phyloP scores from a whole-genome alignment of 371 early-diverging fungal species.

The Lichtheimia ornata region DNA sequence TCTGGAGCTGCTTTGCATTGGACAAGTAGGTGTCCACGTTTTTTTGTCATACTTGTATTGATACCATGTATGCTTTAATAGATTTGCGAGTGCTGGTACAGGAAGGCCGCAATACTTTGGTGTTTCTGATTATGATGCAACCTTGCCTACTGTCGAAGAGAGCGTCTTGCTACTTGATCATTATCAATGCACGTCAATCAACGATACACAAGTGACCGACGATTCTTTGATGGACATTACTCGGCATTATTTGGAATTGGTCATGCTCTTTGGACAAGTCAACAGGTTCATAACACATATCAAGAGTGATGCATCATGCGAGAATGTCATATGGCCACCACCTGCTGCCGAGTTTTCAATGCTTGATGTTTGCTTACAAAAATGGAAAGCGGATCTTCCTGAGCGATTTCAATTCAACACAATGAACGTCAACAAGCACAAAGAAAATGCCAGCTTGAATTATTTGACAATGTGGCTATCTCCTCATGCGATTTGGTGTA shows the following conservation, averaged over 20 bases:
- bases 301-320: constrained; percentile 26
- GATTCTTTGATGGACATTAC: constrained; percentile 39
- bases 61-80: neutral
- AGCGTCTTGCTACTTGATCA: constrained; percentile 42
- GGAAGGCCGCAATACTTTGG: constrained; percentile 59
- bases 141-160: constrained; percentile 47
- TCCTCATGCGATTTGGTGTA: constrained; percentile 39
- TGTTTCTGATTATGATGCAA: constrained; percentile 53
- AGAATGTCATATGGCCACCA: constrained; percentile 52
- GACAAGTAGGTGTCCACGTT: constrained; percentile 34
- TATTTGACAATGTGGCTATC: constrained; percentile 41
- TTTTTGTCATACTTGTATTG: neutral
- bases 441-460: constrained; percentile 30
- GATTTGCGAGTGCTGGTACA: constrained; percentile 53
- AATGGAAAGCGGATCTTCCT: constrained; percentile 32
- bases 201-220: constrained; percentile 17
- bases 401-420: constrained; percentile 26
- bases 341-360: constrained; percentile 43
- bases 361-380: constrained; percentile 35
- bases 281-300: constrained; percentile 49
- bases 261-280: constrained; percentile 49
- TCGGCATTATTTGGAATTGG: constrained; percentile 24
- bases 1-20: constrained; percentile 57
- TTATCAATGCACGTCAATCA: constrained; percentile 25
- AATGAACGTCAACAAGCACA: constrained; percentile 20